A percentile compares a stretch with the other conserved stretches of the same genome.
These are phyloP conservation scores for Daldinia concentrica DNA, from an alignment of 495 filamentous ascomycete species.

Conservation along the genomic window DNA sequence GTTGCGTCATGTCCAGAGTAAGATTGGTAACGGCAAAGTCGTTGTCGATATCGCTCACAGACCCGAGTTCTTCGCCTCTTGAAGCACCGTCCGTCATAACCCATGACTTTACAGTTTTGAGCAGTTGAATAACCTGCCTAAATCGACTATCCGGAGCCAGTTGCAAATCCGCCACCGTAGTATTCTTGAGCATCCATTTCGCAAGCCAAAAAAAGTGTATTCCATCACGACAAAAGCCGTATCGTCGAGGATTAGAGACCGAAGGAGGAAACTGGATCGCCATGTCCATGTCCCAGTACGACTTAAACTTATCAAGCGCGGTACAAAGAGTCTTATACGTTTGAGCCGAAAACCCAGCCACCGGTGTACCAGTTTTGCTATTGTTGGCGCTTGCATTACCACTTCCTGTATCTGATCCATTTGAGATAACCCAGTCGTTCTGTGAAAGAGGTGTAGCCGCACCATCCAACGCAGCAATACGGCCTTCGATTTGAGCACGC, in stretches of 20 bases:
- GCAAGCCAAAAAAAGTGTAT: slow-evolving; percentile 74
- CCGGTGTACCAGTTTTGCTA: slow-evolving; percentile 63
- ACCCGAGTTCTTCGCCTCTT: slow-evolving; percentile 65
- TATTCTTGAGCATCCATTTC: slow-evolving; percentile 61
- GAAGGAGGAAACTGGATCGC: slow-evolving; percentile 66
- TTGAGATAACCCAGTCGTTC: slow-evolving; percentile 58
- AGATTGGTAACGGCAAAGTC: slow-evolving; percentile 67
- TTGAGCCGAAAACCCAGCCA: slow-evolving; percentile 47
- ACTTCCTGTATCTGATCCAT: slow-evolving; percentile 42
- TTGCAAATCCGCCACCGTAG: slow-evolving; percentile 55
- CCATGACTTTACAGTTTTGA: slow-evolving; percentile 66
- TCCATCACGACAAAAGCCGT: slow-evolving; percentile 71
- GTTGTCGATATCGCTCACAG: slow-evolving; percentile 67
- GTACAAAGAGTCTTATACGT: slow-evolving; percentile 50
- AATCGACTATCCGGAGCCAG: slow-evolving; percentile 65
- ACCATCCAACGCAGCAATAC: slow-evolving; percentile 47
- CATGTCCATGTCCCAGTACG: slow-evolving; percentile 71
- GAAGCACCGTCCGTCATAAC: slow-evolving; percentile 61
- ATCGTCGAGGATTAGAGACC: slow-evolving; percentile 55
- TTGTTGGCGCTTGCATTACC: slow-evolving; percentile 44
- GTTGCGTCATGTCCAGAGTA: slow-evolving; percentile 72
- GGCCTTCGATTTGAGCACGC: slow-evolving; percentile 48
- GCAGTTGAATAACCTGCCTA: slow-evolving; percentile 62
- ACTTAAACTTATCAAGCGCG: slow-evolving; percentile 71
- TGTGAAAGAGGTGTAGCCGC: slow-evolving; percentile 57